These are phyloP conservation scores for Fusarium ramigenum DNA, from an alignment of 2,329 filamentous ascomycete genomes.

Conservation along the genomic window DNA sequence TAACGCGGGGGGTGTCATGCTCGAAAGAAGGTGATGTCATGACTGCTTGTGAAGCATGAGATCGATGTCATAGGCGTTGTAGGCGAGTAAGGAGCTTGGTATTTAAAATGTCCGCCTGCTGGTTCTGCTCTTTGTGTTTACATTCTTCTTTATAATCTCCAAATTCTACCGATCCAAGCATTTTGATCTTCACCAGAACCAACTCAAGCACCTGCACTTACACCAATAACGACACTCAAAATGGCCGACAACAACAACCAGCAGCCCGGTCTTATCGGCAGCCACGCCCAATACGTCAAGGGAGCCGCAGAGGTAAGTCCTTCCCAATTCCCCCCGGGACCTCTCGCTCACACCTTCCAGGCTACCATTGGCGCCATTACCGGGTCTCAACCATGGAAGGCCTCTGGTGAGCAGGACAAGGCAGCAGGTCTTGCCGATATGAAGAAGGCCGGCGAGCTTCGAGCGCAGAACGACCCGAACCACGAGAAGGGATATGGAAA, in stretches of 20 bases:
- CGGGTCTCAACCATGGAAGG: constrained; percentile 70
- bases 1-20: constrained; percentile 22
- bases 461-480: constrained; percentile 60
- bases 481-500: constrained; percentile 66
- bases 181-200: not conserved
- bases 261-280: constrained; percentile 66
- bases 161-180: not conserved
- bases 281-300: constrained; percentile 75
- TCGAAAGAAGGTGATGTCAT: constrained; percentile 42
- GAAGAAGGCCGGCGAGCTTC: constrained; percentile 66
- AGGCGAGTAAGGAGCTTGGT: constrained; percentile 20
- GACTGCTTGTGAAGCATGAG: constrained; percentile 24
- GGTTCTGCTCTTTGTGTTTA: not conserved
- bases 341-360: constrained; percentile 47
- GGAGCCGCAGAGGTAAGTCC: constrained; percentile 69
- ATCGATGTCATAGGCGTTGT: constrained; percentile 42
- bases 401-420: constrained; percentile 72
- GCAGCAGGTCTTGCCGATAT: constrained; percentile 68
- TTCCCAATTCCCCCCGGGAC: not conserved
- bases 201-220: not conserved
- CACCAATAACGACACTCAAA: constrained; percentile 14
- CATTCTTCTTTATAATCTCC: not conserved
- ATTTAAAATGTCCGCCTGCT: constrained; percentile 22
- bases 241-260: constrained; percentile 44
- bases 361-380: constrained; percentile 68